Base-by-base conservation (phyloP, 257 asterid genomes). In the Solanum chilense region DNA sequence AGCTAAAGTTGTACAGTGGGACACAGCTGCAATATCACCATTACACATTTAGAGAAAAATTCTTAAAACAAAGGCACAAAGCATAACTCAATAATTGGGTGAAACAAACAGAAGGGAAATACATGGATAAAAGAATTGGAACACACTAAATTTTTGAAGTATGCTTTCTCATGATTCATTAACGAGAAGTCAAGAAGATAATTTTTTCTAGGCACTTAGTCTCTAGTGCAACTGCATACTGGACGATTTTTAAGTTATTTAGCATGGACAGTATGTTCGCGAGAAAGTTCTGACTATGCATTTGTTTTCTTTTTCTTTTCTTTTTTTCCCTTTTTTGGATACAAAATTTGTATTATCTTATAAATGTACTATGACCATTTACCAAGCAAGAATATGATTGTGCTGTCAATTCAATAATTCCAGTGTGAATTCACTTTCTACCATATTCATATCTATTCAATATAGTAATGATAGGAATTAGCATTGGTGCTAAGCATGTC, bases 1-100 rank as follows among this genome's bases (percentile, higher is more conserved):
- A 94, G 93, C 98, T 95, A 94, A 97, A 97, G 94, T 92, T 94
- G 97, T 96, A 96, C 91, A 97, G 90, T 52, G 99, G 99, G 80
- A 90, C 97, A 89, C 99, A 97, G 88, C 99, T 97, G 98, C 92
- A 89, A 88, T 87, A 90, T 87, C 74, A 85, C 90, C 88, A 64
- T 86, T 45, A 87, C 21, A 76, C 84, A 47, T 90, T 89, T 88
- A 91, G 91, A 81, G 83, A 68, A 74, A 39, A 68, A 87, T 33
- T 42, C 84, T 90, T 44, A 69, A 58, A 45, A 23, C 15, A 56
- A 84, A 29, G 21, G 31, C 49, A 47, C 23, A 82, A 3, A 5
- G 20, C 69, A 29, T 49, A 47, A 29, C 44, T 80, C 69, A 80
- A 80, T 49, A 29, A 29, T 29, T 47, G 69, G 85, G 29, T 47